phyloP scores from a whole-genome alignment of 2,329 filamentous ascomycete species.

The Coniochaeta hoffmannii region DNA sequence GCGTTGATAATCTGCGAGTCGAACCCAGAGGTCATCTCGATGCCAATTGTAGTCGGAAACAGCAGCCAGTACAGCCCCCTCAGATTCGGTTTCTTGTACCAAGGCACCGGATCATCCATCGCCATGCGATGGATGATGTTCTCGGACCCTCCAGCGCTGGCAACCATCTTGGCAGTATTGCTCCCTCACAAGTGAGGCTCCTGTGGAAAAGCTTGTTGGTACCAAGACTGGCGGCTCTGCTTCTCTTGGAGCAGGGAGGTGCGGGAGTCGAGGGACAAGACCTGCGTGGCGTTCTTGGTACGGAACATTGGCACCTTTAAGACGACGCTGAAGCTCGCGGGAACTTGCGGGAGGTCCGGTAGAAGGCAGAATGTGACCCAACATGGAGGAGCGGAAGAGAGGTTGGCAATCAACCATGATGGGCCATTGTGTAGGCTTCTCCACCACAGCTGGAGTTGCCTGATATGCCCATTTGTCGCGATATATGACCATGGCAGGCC shows the following conservation, averaged over 20 bases:
- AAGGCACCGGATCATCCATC: slow-evolving; percentile 32
- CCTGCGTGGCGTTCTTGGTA: slow-evolving; percentile 1
- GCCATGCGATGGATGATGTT: slow-evolving; percentile 31
- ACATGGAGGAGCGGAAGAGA: background rate
- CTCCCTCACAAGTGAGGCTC: background rate
- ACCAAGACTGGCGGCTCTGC: background rate
- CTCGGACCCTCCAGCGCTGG: slow-evolving; percentile 5
- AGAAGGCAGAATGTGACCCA: background rate
- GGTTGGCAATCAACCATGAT: background rate
- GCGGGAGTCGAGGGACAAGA: background rate
- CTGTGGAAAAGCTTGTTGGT: background rate
- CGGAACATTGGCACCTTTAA: background rate
- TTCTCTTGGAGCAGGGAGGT: background rate
- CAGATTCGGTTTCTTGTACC: slow-evolving; percentile 51
- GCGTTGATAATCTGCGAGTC: slow-evolving; percentile 35
- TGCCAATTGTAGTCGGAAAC: slow-evolving; percentile 50
- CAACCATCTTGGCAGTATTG: background rate
- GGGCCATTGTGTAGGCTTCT: background rate
- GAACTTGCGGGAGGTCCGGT: background rate
- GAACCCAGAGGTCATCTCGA: slow-evolving; percentile 54
- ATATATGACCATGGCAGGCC: background rate
- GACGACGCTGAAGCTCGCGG: background rate
- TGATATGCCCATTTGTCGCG: background rate
- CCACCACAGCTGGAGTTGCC: background rate
- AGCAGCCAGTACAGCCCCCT: slow-evolving; percentile 45